Percentiles rank a stretch among this genome's conserved stretches.
Evolutionary conservation across 768 basidiomycete species (phyloP).

Genomic region (Lentinus brumalis): DNA sequence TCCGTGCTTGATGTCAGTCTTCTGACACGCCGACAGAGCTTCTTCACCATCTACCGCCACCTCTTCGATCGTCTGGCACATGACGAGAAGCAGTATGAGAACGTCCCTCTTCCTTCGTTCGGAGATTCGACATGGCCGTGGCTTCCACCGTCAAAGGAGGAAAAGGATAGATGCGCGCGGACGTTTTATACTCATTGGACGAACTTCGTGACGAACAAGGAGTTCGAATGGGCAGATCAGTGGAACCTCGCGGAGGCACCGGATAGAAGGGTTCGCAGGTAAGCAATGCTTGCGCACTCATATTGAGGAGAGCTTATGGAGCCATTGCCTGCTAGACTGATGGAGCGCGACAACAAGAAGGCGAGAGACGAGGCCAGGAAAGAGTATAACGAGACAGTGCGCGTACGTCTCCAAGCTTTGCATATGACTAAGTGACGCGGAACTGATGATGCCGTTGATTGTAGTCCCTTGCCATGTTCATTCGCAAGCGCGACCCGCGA

Average conservation of each 20-base stretch:
- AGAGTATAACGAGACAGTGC: slow-evolving; percentile 91
- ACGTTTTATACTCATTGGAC: slow-evolving; percentile 86
- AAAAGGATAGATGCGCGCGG: slow-evolving; percentile 54
- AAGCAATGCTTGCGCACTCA: slow-evolving; percentile 12
- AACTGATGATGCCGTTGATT: neutral
- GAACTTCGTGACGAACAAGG: slow-evolving; percentile 85
- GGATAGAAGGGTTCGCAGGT: slow-evolving; percentile 83
- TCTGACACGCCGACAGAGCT: slow-evolving; percentile 57
- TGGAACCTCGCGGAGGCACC: slow-evolving; percentile 87
- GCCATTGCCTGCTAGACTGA: slow-evolving; percentile 50
- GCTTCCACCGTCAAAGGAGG: slow-evolving; percentile 48
- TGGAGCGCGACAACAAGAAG: slow-evolving; percentile 97
- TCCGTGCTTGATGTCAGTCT: slow-evolving; percentile 1
- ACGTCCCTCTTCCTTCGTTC: slow-evolving; percentile 74
- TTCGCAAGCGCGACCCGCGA: slow-evolving; percentile 88
- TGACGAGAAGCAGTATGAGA: slow-evolving; percentile 67
- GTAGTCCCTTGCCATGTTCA: slow-evolving; percentile 73
- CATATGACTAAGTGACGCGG: neutral
- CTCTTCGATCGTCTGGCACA: slow-evolving; percentile 80
- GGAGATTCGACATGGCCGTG: slow-evolving; percentile 80
- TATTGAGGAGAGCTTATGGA: neutral
- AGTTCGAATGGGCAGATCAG: slow-evolving; percentile 84
- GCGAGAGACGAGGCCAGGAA: slow-evolving; percentile 81
- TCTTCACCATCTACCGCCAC: slow-evolving; percentile 87
- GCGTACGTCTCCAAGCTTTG: slow-evolving; percentile 51